phyloP scores from a whole-genome alignment of 2,329 filamentous ascomycete species.

The Nigrograna mackinnonii region DNA sequence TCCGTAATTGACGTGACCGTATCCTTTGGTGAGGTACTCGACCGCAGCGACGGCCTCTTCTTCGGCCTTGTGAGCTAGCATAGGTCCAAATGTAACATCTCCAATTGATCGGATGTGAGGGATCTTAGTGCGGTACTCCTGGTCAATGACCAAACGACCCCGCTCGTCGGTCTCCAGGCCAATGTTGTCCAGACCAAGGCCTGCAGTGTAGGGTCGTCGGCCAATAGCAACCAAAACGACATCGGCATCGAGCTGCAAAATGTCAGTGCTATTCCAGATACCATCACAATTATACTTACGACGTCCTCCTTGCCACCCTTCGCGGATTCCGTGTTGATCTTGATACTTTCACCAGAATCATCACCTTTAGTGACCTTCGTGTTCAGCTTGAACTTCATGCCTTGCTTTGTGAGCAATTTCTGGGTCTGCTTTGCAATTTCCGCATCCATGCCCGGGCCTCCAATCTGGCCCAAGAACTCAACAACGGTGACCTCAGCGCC shows the following conservation, averaged over 20 bases:
- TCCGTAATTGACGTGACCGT: conserved; percentile 98
- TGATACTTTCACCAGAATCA: conserved; percentile 74
- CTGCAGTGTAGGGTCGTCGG: conserved; percentile 89
- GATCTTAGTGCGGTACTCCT: conserved; percentile 97
- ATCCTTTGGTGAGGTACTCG: conserved; percentile 97
- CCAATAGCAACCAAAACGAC: conserved; percentile 97
- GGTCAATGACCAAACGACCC: conserved; percentile 94
- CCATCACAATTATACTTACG: conserved; percentile 55
- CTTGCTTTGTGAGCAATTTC: conserved; percentile 94
- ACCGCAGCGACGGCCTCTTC: conserved; percentile 94
- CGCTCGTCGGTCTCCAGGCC: conserved; percentile 90
- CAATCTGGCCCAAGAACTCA: conserved; percentile 94
- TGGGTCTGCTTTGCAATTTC: conserved; percentile 91
- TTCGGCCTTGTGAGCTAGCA: conserved; percentile 99
- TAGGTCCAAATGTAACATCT: conserved; percentile 95
- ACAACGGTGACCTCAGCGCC: conserved; percentile 96
- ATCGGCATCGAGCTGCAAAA: conserved; percentile 80
- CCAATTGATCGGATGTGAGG: conserved; percentile 97
- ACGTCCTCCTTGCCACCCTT: conserved; percentile 96
- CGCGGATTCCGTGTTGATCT: conserved; percentile 84
- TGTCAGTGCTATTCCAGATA: conserved; percentile 18
- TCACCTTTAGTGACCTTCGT: conserved; percentile 94
- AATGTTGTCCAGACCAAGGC: conserved; percentile 91
- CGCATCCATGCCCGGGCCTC: conserved; percentile 94
- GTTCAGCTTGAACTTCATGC: conserved; percentile 96